Base-by-base conservation (phyloP, 352 stramenopile genomes). In the Blastocystis sp. region DNA sequence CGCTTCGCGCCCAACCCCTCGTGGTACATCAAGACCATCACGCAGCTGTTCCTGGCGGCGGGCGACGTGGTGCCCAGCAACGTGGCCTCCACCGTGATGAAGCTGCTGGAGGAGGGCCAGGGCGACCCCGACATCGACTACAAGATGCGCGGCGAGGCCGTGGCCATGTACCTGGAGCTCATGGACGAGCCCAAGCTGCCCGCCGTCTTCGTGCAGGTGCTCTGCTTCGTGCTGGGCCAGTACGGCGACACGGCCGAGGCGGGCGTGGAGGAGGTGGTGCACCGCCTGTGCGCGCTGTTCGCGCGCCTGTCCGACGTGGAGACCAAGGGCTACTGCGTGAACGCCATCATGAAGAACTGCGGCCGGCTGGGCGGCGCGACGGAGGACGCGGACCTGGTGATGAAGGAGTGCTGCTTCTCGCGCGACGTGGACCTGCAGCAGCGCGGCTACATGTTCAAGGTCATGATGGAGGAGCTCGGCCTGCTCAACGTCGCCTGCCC, bases 21-120 rank as follows among this genome's bases (percentile, higher is more conserved):
- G 1, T 99, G 97, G 97, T 99, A 98, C 91, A 98, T 99, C 70
- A 91, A 95, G 88, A 98, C 96, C 10, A 98, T 98, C 92, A 98
- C 95, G 6, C 70, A 87, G 62, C 94, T 98, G 2, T 98, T 98
- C 89, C 93, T 97, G 79, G 91, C 97, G 0, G 95, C 94, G 21
- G 97, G 97, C 69, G 97, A 99, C 89, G 93, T 99, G 57, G 96
- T 99, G 54, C 94, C 97, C 38, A 92, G 92, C n/a, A 94, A 98
- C 66, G 95, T 98, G 0, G 96, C 96, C 10, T 96, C 98, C 89
- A 99, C 98, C 87, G 91, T 99, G 38, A 95, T 99, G 92, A 94
- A 95, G 34, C 90, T 99, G n/a, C 97, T 99, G 89, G 97, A 96
- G 0, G 94, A 97, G 90, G 97, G 97, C 82, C 97, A 94, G 48